Percentiles rank a stretch among this genome's conserved stretches.
phyloP scores from a whole-genome alignment of 2,329 filamentous ascomycete genomes.

The Mollisiaceae sp. region DNA sequence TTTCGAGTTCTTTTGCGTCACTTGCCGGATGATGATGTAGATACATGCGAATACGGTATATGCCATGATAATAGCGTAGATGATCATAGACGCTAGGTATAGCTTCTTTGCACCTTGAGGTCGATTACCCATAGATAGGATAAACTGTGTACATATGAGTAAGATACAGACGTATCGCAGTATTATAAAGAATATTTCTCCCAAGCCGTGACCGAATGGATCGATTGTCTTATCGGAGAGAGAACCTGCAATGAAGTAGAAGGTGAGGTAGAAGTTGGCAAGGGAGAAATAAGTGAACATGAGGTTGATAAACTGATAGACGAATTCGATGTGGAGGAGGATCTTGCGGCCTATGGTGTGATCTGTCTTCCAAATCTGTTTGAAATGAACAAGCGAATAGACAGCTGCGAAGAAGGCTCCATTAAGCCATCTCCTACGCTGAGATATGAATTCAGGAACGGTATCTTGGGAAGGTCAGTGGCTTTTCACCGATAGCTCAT shows the following conservation, averaged over 20 bases:
- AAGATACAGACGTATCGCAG: slow-evolving; percentile 85
- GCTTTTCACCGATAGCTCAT: background rate
- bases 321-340: slow-evolving; percentile 89
- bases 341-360: slow-evolving; percentile 89
- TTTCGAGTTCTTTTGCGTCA: slow-evolving; percentile 54
- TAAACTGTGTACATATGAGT: slow-evolving; percentile 93
- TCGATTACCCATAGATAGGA: slow-evolving; percentile 92
- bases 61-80: slow-evolving; percentile 93
- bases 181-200: slow-evolving; percentile 82
- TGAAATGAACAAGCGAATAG: slow-evolving; percentile 94
- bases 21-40: slow-evolving; percentile 86
- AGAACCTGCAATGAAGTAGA: slow-evolving; percentile 96
- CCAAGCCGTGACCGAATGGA: slow-evolving; percentile 89
- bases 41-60: slow-evolving; percentile 91
- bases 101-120: slow-evolving; percentile 93
- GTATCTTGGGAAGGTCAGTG: slow-evolving; percentile 62
- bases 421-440: slow-evolving; percentile 95
- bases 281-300: slow-evolving; percentile 98
- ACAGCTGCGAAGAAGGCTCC: slow-evolving; percentile 98
- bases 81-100: slow-evolving; percentile 84
- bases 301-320: slow-evolving; percentile 92
- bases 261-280: slow-evolving; percentile 98
- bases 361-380: slow-evolving; percentile 90
- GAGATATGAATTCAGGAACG: slow-evolving; percentile 96
- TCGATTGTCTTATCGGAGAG: slow-evolving; percentile 80